Conservation (phyloP, 2,329 filamentous ascomycete species). For the Mycogone perniciosa region DNA sequence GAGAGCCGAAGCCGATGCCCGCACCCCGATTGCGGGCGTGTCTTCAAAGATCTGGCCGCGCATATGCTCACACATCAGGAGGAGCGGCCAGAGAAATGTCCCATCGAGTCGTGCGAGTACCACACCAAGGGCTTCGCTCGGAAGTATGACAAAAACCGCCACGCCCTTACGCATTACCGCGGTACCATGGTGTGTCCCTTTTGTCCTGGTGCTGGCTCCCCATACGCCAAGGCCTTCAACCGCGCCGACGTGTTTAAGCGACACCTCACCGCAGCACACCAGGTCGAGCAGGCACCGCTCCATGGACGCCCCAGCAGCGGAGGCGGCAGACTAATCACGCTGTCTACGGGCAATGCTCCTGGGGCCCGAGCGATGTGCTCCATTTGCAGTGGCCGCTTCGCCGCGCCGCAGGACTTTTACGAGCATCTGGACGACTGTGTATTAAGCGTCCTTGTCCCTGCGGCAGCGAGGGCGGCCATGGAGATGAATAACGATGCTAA, state of each 20-base stretch:
- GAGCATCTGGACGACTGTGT: conserved; percentile 77
- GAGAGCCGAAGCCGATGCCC: conserved; percentile 45
- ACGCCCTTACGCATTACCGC: conserved; percentile 95
- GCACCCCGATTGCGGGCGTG: conserved; percentile 51
- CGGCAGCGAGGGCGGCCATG: conserved; percentile 7
- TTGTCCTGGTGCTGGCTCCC: conserved; percentile 80
- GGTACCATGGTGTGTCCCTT: conserved; percentile 98
- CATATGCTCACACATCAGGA: conserved; percentile 96
- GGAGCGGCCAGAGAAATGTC: conserved; percentile 92
- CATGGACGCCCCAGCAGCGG: conserved; percentile 59
- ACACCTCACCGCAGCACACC: conserved; percentile 86
- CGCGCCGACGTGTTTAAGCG: conserved; percentile 95
- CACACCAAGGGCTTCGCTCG: conserved; percentile 89
- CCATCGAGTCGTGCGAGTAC: conserved; percentile 88
- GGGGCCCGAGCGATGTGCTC: conserved; percentile 74
- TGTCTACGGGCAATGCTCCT: conserved; percentile 8
- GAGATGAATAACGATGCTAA: conserved; percentile 12
- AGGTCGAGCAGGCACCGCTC: conserved; percentile 87
- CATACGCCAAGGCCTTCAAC: conserved; percentile 92
- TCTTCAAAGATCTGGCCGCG: conserved; percentile 64
- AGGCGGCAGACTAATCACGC: conserved; percentile 12
- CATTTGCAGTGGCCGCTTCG: conserved; percentile 74
- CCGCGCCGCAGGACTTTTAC: conserved; percentile 90
- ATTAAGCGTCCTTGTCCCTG: conserved; percentile 50
- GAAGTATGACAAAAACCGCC: conserved; percentile 97